Evolutionary conservation across 1,139 yeast species (phyloP).

Genomic region (Geotrichum klebahnii): DNA sequence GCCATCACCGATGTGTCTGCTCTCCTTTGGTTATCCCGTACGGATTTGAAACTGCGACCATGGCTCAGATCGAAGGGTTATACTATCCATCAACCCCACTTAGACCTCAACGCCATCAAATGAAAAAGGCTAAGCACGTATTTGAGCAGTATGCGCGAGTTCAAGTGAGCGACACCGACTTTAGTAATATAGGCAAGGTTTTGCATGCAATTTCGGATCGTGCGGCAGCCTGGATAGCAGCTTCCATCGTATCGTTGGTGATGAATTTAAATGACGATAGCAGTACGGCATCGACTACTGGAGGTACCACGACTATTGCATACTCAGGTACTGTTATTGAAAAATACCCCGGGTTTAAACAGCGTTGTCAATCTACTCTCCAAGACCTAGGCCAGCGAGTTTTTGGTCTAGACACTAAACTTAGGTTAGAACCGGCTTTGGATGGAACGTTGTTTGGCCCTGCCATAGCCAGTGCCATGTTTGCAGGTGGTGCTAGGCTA

Average conservation of each 20-base stretch:
- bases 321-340: slow-evolving; percentile 88
- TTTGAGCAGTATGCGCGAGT: background rate
- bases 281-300: background rate
- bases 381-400: slow-evolving; percentile 26
- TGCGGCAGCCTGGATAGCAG: slow-evolving; percentile 77
- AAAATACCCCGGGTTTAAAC: slow-evolving; percentile 75
- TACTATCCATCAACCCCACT: background rate
- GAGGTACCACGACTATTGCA: slow-evolving; percentile 49
- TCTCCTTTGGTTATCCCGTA: slow-evolving; percentile 19
- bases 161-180: slow-evolving; percentile 17
- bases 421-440: slow-evolving; percentile 27
- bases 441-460: slow-evolving; percentile 37
- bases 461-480: slow-evolving; percentile 37
- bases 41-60: slow-evolving; percentile 31
- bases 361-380: slow-evolving; percentile 40
- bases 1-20: slow-evolving; percentile 29
- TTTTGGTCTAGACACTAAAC: slow-evolving; percentile 6
- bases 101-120: background rate
- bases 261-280: slow-evolving; percentile 3
- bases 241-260: slow-evolving; percentile 56
- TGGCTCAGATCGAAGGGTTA: slow-evolving; percentile 33
- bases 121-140: background rate
- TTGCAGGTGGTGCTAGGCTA: too few relatives aligned
- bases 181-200: slow-evolving; percentile 45
- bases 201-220: slow-evolving; percentile 67